These are phyloP conservation scores for Aphanoascus verrucosus DNA, from an alignment of 2,329 filamentous ascomycete genomes.

Conservation along the genomic window DNA sequence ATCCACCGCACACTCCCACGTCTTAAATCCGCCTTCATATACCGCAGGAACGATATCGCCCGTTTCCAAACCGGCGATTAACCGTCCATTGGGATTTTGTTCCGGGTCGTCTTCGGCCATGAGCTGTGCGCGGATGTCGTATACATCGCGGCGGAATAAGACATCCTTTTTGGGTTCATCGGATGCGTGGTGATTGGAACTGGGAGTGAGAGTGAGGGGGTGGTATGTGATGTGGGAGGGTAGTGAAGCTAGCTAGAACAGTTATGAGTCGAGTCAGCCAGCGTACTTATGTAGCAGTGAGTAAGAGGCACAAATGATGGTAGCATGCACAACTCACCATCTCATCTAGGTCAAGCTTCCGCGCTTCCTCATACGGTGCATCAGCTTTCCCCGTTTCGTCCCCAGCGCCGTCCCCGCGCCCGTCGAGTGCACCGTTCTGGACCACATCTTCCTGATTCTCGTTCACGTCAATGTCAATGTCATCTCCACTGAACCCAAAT, in stretches of 20 bases:
- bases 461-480: slow-evolving; percentile 9
- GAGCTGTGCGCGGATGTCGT: slow-evolving; percentile 53
- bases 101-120: slow-evolving; percentile 47
- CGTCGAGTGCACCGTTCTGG: too few species aligned
- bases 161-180: neutral
- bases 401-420: slow-evolving; percentile 12
- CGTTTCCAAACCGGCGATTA: slow-evolving; percentile 41
- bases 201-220: slow-evolving; percentile 32
- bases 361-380: slow-evolving; percentile 17
- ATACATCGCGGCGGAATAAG: slow-evolving; percentile 50
- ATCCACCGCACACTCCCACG: slow-evolving; percentile 51
- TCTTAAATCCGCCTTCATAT: slow-evolving; percentile 60
- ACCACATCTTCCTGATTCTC: neutral
- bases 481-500: slow-evolving; percentile 14
- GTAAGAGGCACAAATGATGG: neutral
- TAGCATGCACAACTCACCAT: slow-evolving; percentile 32
- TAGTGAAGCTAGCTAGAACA: slow-evolving; percentile 41
- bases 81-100: slow-evolving; percentile 32
- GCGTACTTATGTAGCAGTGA: neutral
- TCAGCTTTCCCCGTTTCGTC: slow-evolving; percentile 13
- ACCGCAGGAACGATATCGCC: slow-evolving; percentile 50
- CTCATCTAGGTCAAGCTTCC: slow-evolving; percentile 37
- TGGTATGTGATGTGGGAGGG: slow-evolving; percentile 51
- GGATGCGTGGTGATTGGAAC: neutral
- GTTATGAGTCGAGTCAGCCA: neutral